Conservation (phyloP, 176 grass and related monocot genomes). For the Tillandsia leiboldiana region DNA sequence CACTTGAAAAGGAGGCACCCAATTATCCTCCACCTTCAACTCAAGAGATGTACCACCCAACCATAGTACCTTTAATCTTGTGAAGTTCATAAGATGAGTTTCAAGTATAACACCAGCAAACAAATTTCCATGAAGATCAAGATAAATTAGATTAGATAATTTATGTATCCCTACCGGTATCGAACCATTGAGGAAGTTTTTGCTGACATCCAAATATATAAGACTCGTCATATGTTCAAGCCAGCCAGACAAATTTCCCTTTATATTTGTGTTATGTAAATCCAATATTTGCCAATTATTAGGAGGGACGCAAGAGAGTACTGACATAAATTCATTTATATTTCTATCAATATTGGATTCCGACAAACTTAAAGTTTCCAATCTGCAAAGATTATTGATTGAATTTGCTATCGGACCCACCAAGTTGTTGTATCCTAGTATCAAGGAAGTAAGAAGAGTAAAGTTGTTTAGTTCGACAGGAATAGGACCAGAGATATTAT, state of each 20-base stretch:
- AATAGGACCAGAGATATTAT: neutral
- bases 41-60: neutral
- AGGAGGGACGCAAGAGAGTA: neutral
- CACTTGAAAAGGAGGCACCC: conserved; percentile 26
- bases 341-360: neutral
- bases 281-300: neutral
- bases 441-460: neutral
- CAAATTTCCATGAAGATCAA: neutral
- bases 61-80: neutral
- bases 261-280: neutral
- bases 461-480: neutral
- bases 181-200: neutral
- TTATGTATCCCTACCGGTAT: conserved; percentile 8
- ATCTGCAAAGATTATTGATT: neutral
- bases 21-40: neutral
- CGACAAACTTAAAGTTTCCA: neutral
- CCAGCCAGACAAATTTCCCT: neutral
- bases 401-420: neutral
- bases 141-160: neutral
- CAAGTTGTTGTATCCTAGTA: neutral
- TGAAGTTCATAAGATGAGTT: conserved; percentile 10
- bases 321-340: neutral
- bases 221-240: conserved; percentile 14
- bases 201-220: conserved; percentile 17
- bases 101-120: conserved; percentile 6